phyloP scores from a whole-genome alignment of 2,329 filamentous ascomycete genomes.

The Capronia coronata region DNA sequence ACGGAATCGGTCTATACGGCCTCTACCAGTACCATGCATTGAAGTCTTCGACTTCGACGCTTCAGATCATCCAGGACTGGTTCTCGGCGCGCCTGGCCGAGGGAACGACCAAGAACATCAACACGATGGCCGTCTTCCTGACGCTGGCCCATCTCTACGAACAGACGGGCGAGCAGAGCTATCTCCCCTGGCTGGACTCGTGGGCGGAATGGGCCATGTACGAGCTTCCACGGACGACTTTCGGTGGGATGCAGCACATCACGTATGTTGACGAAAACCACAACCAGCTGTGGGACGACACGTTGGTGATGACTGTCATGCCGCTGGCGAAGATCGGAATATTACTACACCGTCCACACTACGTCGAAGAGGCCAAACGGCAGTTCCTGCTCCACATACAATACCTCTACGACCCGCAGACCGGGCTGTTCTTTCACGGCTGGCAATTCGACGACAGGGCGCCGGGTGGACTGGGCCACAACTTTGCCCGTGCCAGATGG shows the following conservation, averaged over 20 bases:
- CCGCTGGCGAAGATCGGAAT: constrained; percentile 73
- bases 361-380: constrained; percentile 68
- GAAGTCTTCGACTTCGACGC: constrained; percentile 55
- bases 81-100: constrained; percentile 62
- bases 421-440: constrained; percentile 73
- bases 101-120: constrained; percentile 76
- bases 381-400: constrained; percentile 74
- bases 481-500: constrained; percentile 52
- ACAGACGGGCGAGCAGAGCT: constrained; percentile 60
- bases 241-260: constrained; percentile 67
- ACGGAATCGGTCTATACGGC: constrained; percentile 72
- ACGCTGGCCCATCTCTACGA: constrained; percentile 74
- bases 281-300: constrained; percentile 77
- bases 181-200: constrained; percentile 68
- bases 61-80: constrained; percentile 66
- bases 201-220: constrained; percentile 82
- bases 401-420: constrained; percentile 66
- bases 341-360: constrained; percentile 62
- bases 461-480: constrained; percentile 47
- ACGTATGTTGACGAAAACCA: constrained; percentile 66
- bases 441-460: constrained; percentile 65
- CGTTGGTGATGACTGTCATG: constrained; percentile 80
- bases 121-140: constrained; percentile 73
- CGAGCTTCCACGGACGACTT: constrained; percentile 64
- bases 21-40: constrained; percentile 76